Evolutionary conservation across 169 alveolate genomes (phyloP).

Genomic region (Neospora caninum): DNA sequence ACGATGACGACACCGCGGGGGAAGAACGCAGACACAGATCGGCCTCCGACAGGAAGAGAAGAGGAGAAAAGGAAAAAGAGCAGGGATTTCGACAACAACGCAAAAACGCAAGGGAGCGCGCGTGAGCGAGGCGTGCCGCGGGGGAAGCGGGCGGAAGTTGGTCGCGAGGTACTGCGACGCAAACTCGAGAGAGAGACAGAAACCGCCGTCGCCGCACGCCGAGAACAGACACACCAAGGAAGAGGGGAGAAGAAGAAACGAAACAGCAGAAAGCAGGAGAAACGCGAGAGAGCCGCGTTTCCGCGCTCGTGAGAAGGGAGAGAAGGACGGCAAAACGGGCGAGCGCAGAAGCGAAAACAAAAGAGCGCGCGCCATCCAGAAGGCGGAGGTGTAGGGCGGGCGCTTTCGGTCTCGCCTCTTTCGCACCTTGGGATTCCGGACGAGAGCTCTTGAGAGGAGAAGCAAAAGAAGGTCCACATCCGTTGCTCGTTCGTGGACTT

Average conservation of each 20-base stretch:
- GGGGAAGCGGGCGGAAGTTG: too few relatives aligned
- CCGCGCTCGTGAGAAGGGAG: too few relatives aligned
- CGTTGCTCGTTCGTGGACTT: conserved; percentile 99
- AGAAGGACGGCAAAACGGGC: background rate
- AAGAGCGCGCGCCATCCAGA: background rate
- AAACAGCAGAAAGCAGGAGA: background rate
- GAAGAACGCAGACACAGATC: background rate
- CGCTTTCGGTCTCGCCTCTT: background rate
- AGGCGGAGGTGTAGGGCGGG: background rate
- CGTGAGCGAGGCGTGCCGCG: background rate
- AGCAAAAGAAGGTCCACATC: conserved; percentile 95
- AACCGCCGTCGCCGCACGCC: background rate
- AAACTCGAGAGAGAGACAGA: background rate
- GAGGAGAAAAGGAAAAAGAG: too few relatives aligned
- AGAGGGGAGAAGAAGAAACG: background rate
- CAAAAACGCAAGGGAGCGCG: too few relatives aligned
- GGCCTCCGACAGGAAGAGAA: background rate
- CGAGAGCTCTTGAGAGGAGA: conserved; percentile 59
- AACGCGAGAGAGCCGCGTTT: too few relatives aligned
- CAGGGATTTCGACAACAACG: too few relatives aligned
- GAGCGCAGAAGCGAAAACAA: background rate
- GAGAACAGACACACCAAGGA: background rate
- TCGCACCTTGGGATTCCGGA: conserved; percentile 19
- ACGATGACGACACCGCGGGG: too few relatives aligned
- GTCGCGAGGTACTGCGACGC: too few relatives aligned